Percentiles rank a stretch among this genome's conserved stretches.
phyloP scores from a whole-genome alignment of 495 filamentous ascomycete genomes.

The Astrothelium subdiscretum region DNA sequence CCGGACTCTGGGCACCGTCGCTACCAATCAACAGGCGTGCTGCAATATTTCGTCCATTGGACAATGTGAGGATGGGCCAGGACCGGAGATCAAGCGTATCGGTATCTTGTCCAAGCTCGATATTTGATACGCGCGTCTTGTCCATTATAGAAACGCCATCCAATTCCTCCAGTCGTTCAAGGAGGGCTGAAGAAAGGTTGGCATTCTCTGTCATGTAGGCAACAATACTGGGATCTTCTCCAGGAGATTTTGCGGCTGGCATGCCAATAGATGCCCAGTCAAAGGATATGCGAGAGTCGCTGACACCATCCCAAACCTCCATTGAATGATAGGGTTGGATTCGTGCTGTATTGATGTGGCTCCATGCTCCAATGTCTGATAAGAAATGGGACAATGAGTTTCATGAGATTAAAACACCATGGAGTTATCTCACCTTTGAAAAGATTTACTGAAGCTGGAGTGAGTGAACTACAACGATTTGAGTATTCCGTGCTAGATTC shows the following conservation, averaged over 20 bases:
- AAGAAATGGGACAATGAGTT: constrained; percentile 31
- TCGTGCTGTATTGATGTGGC: constrained; percentile 54
- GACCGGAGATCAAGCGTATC: constrained; percentile 53
- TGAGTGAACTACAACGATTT: constrained; percentile 90
- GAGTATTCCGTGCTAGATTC: constrained; percentile 63
- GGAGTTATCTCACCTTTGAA: constrained; percentile 20
- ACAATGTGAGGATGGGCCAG: constrained; percentile 74
- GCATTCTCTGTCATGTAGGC: constrained; percentile 95
- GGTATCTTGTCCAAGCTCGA: constrained; percentile 56
- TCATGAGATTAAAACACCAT: neutral
- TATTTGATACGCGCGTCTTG: constrained; percentile 61
- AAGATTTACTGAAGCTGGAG: constrained; percentile 57
- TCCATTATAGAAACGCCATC: constrained; percentile 59
- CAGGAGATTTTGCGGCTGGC: neutral
- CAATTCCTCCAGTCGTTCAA: constrained; percentile 57
- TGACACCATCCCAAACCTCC: constrained; percentile 94
- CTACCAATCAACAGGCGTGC: constrained; percentile 85
- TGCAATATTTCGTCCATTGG: constrained; percentile 47
- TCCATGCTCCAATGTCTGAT: constrained; percentile 68
- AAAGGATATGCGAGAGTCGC: constrained; percentile 77
- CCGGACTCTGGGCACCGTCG: constrained; percentile 89
- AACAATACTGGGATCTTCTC: constrained; percentile 41
- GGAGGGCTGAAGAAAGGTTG: constrained; percentile 68
- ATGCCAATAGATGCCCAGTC: constrained; percentile 45
- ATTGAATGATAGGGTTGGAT: constrained; percentile 84